Base-by-base conservation (phyloP, 345 rosid species). In the Lepidium africanum region DNA sequence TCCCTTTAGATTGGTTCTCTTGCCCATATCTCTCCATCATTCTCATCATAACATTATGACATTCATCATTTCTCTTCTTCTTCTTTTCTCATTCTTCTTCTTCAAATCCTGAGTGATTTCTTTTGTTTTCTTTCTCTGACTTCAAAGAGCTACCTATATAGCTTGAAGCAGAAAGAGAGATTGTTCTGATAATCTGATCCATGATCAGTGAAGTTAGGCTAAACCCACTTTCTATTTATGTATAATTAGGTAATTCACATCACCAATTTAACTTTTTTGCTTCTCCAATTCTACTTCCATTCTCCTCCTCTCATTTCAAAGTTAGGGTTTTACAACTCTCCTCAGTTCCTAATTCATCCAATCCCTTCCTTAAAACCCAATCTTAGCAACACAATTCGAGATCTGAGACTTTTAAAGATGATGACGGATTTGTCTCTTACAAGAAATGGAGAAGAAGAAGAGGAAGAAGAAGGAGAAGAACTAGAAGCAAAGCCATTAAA, bases 341-440 rank as follows among this genome's bases (percentile, higher is more conserved):
- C 1, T 54, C 53, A 49, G 43, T n/a, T 51, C 11, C 9, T 0
- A 37, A 36, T 21, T 46, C 47, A 23, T 37, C 64, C 3, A 64
- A 15, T 37, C 35, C 69, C 35, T 33, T 21, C 9, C 9, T 35
- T 0, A 70, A 15, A 60, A 32, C 9, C 54, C 46, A 70, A 42
- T 56, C 65, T 64, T 32, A 35, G 8, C 16, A 17, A 49, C 63
- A 45, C 33, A 47, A 14, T 43, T 7, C 10, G 45, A 65, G 76
- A 73, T 65, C 71, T 65, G 77, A 58, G 17, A 30, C 33, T 65
- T 48, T 3, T 38, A 59, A 42, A 73, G 67, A 73, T 79, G 53
- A 81, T 77, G 73, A 78, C 80, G 72, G 67, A 78, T 59, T 71
- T 85, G 54, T 82, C 93, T 3, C 84, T 85, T 5, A 78, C 82